phyloP scores from a whole-genome alignment of 306 rosid species.

The Fragaria ananassa region DNA sequence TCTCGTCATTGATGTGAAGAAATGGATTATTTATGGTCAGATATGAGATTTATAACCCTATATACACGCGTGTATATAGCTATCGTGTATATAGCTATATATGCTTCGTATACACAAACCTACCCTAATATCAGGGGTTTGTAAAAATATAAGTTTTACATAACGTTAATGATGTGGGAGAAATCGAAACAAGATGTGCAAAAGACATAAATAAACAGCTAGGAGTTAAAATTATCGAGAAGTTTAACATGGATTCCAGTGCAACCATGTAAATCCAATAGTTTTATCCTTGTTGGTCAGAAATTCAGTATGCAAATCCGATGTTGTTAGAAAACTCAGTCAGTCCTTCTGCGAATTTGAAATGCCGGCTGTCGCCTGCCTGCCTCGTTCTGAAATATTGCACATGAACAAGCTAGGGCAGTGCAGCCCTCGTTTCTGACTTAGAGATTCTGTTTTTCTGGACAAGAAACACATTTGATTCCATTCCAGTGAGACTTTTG shows the following conservation, averaged over 20 bases:
- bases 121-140: too few species aligned
- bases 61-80: too few species aligned
- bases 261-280: not conserved
- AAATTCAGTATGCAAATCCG: not conserved
- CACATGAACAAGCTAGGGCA: not conserved
- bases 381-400: not conserved
- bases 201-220: not conserved
- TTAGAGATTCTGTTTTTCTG: not conserved
- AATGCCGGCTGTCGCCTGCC: conserved; percentile 13
- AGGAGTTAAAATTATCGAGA: not conserved
- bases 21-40: too few species aligned
- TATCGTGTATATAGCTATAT: too few species aligned
- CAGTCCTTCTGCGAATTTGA: not conserved
- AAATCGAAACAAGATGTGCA: not conserved
- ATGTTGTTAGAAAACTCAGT: not conserved
- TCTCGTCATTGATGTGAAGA: too few species aligned
- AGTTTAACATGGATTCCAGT: not conserved
- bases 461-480: not conserved
- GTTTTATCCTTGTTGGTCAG: not conserved
- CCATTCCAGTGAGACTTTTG: not conserved
- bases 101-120: too few species aligned
- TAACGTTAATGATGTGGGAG: not conserved
- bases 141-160: not conserved
- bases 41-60: too few species aligned
- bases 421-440: conserved; percentile 13